Conservation (phyloP, 306 rosid genomes). For the Glycine soja region DNA sequence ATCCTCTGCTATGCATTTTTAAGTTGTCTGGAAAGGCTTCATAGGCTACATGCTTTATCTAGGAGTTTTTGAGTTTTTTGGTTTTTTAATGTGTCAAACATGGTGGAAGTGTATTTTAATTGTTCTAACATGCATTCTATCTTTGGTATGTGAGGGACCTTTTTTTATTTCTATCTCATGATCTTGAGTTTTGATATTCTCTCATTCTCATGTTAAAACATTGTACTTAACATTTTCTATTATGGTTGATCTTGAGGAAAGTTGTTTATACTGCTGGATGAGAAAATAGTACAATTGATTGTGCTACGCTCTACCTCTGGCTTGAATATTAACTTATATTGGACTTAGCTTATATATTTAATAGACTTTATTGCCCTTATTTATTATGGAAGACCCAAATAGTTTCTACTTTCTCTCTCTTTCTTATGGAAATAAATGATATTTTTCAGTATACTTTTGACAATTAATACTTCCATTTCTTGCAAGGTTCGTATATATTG, state of each 20-base stretch:
- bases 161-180: neutral
- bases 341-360: too few relatives aligned
- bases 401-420: too few relatives aligned
- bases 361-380: too few relatives aligned
- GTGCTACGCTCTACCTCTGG: conserved; percentile 23
- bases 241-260: conserved; percentile 29
- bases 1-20: neutral
- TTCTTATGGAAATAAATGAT: too few relatives aligned
- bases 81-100: neutral
- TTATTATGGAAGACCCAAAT: too few relatives aligned
- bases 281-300: conserved; percentile 37
- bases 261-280: conserved; percentile 27
- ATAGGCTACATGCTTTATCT: too few relatives aligned
- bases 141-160: neutral
- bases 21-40: too few relatives aligned
- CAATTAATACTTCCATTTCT: too few relatives aligned
- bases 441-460: too few relatives aligned
- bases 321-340: conserved; percentile 29
- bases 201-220: conserved; percentile 12
- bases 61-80: neutral
- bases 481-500: too few relatives aligned
- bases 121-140: neutral
- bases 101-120: neutral
- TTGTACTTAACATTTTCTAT: conserved; percentile 17
- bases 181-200: conserved; percentile 26